Evolutionary conservation across 2,329 filamentous ascomycete genomes (phyloP).

Genomic region (Penicillium sp.): DNA sequence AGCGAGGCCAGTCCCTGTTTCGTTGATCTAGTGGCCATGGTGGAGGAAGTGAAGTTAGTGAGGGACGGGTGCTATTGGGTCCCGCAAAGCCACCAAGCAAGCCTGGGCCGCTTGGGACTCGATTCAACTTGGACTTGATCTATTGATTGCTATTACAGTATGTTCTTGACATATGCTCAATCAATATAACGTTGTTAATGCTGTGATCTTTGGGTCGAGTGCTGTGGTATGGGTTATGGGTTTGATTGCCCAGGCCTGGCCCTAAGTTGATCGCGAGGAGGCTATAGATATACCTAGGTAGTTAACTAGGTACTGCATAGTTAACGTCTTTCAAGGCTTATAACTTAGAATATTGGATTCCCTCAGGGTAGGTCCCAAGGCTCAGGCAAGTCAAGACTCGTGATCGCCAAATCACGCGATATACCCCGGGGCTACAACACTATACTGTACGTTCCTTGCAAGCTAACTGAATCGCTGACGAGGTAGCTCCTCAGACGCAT

Average conservation of each 20-base stretch:
- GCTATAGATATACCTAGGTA: too few species aligned
- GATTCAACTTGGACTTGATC: neutral
- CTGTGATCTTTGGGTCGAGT: too few species aligned
- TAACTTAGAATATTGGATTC: neutral
- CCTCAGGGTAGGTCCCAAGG: neutral
- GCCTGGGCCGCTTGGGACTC: neutral
- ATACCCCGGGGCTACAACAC: neutral
- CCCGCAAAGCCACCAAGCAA: neutral
- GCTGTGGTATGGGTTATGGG: too few species aligned
- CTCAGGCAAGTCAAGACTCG: neutral
- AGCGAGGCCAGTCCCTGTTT: conserved; percentile 31
- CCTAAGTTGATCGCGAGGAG: too few species aligned
- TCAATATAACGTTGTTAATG: neutral
- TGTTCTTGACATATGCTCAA: neutral
- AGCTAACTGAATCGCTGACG: neutral
- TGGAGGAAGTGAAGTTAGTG: neutral
- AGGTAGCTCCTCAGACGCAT: neutral
- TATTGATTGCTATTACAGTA: neutral
- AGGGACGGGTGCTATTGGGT: neutral
- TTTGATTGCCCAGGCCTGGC: too few species aligned
- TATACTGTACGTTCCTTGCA: neutral
- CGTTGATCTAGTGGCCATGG: conserved; percentile 18
- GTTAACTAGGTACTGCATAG: too few species aligned
- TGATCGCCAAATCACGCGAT: neutral
- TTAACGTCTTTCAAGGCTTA: too few species aligned